phyloP scores from a whole-genome alignment of 192 early-diverging fungal species.

The Thamnidium elegans region DNA sequence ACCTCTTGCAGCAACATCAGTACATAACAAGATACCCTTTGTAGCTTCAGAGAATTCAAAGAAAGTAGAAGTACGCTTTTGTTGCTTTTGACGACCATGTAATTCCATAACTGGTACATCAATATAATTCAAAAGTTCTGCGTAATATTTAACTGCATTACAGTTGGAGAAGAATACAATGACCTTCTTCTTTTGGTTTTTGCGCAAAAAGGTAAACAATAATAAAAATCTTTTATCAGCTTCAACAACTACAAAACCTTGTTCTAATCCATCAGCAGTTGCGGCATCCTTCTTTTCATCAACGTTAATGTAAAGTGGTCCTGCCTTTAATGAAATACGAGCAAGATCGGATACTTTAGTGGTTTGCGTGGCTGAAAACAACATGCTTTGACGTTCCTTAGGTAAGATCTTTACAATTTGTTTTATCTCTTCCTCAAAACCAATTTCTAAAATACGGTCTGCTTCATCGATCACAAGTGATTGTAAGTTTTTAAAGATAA shows the following conservation, averaged over 20 bases:
- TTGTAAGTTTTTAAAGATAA: conserved; percentile 93
- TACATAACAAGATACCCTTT: conserved; percentile 90
- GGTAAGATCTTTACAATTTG: conserved; percentile 95
- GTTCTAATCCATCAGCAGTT: conserved; percentile 94
- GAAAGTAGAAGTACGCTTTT: conserved; percentile 98
- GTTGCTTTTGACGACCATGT: conserved; percentile 95
- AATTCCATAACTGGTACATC: conserved; percentile 97
- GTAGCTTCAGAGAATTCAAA: conserved; percentile 99
- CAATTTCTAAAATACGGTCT: conserved; percentile 96
- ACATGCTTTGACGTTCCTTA: conserved; percentile 91
- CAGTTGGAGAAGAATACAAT: conserved; percentile 99
- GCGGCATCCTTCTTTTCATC: conserved; percentile 95
- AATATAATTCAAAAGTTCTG: conserved; percentile 98
- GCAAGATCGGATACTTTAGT: conserved; percentile 98
- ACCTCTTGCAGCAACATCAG: conserved; percentile 97
- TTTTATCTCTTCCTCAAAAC: conserved; percentile 99
- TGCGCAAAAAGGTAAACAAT: conserved; percentile 95
- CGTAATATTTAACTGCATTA: conserved; percentile 97
- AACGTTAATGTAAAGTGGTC: conserved; percentile 98
- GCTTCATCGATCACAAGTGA: conserved; percentile 95
- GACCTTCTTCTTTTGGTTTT: conserved; percentile 95
- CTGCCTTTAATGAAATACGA: conserved; percentile 92
- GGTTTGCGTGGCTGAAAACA: conserved; percentile 99
- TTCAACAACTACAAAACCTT: conserved; percentile 96
- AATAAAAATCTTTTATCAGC: conserved; percentile 92